Conservation (phyloP, 1,284 basidiomycete genomes). For the Lentinula novae-zelandiae region DNA sequence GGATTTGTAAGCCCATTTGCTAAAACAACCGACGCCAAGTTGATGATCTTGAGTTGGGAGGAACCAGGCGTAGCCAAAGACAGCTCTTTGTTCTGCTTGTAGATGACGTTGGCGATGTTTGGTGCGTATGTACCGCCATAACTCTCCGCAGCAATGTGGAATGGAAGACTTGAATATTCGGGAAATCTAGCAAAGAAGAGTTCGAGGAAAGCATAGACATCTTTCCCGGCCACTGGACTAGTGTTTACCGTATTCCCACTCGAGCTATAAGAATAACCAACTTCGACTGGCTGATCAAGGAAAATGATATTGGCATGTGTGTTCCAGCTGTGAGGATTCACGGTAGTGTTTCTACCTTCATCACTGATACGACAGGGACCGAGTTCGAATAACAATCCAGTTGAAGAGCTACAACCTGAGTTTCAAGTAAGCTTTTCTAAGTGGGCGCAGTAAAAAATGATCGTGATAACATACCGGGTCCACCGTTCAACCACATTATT, state of each 20-base stretch:
- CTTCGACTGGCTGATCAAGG: slow-evolving; percentile 86
- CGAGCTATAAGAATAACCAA: slow-evolving; percentile 85
- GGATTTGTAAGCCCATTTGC: slow-evolving; percentile 85
- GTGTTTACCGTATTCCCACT: slow-evolving; percentile 69
- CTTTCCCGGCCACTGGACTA: slow-evolving; percentile 72
- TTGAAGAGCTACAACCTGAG: slow-evolving; percentile 71
- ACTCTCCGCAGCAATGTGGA: slow-evolving; percentile 74
- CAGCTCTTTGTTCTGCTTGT: slow-evolving; percentile 67
- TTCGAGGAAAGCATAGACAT: slow-evolving; percentile 88
- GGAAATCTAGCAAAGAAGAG: slow-evolving; percentile 77
- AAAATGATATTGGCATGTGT: slow-evolving; percentile 56
- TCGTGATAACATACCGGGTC: slow-evolving; percentile 50
- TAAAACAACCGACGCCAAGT: slow-evolving; percentile 76
- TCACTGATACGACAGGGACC: slow-evolving; percentile 79
- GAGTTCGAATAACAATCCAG: slow-evolving; percentile 82
- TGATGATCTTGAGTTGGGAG: slow-evolving; percentile 53
- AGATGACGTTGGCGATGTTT: slow-evolving; percentile 73
- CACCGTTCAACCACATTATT: slow-evolving; percentile 88
- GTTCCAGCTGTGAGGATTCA: slow-evolving; percentile 81
- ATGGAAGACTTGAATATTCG: slow-evolving; percentile 61
- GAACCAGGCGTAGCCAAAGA: slow-evolving; percentile 30
- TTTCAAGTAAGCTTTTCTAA: not conserved
- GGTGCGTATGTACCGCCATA: slow-evolving; percentile 83
- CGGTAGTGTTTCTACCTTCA: slow-evolving; percentile 64
- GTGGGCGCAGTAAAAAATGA: no score